These are phyloP conservation scores for Candida pseudoglaebosa DNA, from an alignment of 805 yeast species.

Conservation along the genomic window DNA sequence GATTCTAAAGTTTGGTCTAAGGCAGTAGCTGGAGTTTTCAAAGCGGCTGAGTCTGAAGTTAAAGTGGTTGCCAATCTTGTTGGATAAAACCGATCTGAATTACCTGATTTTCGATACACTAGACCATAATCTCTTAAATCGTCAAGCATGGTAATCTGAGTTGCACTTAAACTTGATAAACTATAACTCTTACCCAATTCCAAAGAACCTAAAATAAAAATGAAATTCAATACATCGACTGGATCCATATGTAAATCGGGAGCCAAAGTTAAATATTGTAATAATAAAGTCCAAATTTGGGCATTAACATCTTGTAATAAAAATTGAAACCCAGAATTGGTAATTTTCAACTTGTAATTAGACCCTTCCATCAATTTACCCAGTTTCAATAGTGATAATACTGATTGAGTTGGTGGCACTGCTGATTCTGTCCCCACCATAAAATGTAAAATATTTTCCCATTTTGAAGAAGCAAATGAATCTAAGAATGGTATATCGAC, in stretches of 20 bases:
- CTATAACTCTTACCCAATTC: slow-evolving; percentile 88
- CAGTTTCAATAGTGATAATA: slow-evolving; percentile 67
- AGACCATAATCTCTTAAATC: slow-evolving; percentile 91
- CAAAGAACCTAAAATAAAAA: slow-evolving; percentile 87
- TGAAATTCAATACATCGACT: slow-evolving; percentile 90
- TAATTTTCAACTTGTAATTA: slow-evolving; percentile 54
- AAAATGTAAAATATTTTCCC: slow-evolving; percentile 95
- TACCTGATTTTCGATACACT: slow-evolving; percentile 59
- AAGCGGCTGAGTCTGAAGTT: slow-evolving; percentile 75
- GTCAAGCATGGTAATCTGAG: slow-evolving; percentile 81
- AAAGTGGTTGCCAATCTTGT: slow-evolving; percentile 86
- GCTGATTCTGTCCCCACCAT: slow-evolving; percentile 91
- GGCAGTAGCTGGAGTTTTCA: slow-evolving; percentile 70
- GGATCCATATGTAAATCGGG: slow-evolving; percentile 88
- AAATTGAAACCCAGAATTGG: slow-evolving; percentile 92
- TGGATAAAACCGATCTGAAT: slow-evolving; percentile 72
- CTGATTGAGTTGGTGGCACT: slow-evolving; percentile 74
- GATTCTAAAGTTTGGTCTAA: slow-evolving; percentile 60
- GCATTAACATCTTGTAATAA: slow-evolving; percentile 87
- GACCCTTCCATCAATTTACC: slow-evolving; percentile 83
- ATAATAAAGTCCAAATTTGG: slow-evolving; percentile 87
- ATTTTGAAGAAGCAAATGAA: slow-evolving; percentile 74
- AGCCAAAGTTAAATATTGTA: slow-evolving; percentile 84
- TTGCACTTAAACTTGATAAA: slow-evolving; percentile 62
- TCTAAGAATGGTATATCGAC: slow-evolving; percentile 69